These are phyloP conservation scores for Deakozyma indianensis DNA, from an alignment of 805 yeast species.

Conservation along the genomic window DNA sequence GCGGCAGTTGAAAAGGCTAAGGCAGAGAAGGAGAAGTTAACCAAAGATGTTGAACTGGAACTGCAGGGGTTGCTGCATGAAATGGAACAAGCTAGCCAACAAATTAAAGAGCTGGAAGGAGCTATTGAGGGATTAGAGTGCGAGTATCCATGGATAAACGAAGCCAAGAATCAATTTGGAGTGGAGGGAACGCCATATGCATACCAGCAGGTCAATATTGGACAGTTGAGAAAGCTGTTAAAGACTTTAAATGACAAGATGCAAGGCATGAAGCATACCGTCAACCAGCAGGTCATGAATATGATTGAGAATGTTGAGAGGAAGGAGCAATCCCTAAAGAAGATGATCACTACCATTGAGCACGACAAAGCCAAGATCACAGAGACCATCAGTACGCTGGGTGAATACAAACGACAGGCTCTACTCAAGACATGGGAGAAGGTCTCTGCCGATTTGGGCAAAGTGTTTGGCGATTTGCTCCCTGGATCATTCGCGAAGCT, in stretches of 20 bases:
- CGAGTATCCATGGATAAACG: constrained; percentile 55
- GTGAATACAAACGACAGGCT: constrained; percentile 74
- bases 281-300: constrained; percentile 74
- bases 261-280: constrained; percentile 62
- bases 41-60: constrained; percentile 15
- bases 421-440: constrained; percentile 72
- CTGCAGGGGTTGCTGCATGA: constrained; percentile 18
- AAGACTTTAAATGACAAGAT: constrained; percentile 42
- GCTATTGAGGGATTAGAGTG: constrained; percentile 33
- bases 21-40: constrained; percentile 12
- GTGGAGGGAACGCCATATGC: constrained; percentile 19
- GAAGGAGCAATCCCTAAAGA: constrained; percentile 60
- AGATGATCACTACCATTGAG: constrained; percentile 76
- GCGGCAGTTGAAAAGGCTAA: constrained; percentile 28
- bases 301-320: constrained; percentile 86
- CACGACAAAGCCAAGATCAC: constrained; percentile 82
- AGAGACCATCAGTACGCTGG: constrained; percentile 70
- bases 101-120: constrained; percentile 6
- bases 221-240: constrained; percentile 45
- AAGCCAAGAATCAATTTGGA: constrained; percentile 17
- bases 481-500: constrained; percentile 86
- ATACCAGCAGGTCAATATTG: constrained; percentile 31
- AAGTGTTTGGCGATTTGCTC: constrained; percentile 71
- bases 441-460: constrained; percentile 81
- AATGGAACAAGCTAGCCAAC: constrained; percentile 14